phyloP scores from a whole-genome alignment of 306 rosid species.

The Rosa persica region DNA sequence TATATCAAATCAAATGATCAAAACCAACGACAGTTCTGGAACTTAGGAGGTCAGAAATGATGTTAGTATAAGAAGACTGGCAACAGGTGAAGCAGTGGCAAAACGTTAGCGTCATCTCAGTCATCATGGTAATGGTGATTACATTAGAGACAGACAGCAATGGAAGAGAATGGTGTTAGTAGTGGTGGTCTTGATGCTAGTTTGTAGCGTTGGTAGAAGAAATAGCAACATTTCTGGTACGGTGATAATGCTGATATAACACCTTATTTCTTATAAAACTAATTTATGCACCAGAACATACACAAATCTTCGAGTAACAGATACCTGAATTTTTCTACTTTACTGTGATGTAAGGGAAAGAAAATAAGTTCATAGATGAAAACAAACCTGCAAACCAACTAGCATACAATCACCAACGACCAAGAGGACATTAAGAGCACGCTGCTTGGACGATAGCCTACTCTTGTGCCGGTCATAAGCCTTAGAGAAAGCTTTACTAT shows the following conservation, averaged over 20 bases:
- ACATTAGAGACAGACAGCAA: background rate
- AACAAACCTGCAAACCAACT: conserved; percentile 91
- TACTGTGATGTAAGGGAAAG: background rate
- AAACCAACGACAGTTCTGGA: background rate
- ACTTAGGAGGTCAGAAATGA: background rate
- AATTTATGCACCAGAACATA: background rate
- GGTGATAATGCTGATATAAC: background rate
- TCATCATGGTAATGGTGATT: background rate
- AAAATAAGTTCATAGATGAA: conserved; percentile 17
- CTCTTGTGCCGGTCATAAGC: conserved; percentile 90
- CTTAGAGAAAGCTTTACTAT: conserved; percentile 62
- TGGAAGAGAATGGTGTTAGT: background rate
- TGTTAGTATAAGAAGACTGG: background rate
- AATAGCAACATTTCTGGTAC: background rate
- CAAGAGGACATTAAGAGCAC: conserved; percentile 71
- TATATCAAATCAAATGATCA: background rate
- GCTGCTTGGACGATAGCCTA: conserved; percentile 77
- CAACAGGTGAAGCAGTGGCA: background rate
- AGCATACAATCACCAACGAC: conserved; percentile 95
- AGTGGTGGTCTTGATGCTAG: background rate
- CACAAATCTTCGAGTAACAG: background rate
- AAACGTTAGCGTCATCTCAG: background rate
- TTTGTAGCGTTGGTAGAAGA: background rate
- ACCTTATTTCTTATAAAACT: background rate
- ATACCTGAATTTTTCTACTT: background rate